A percentile compares a stretch with the other conserved stretches of the same genome.
Conservation (phyloP, 2,329 filamentous ascomycete genomes). For the Shiraia bambusicola region DNA sequence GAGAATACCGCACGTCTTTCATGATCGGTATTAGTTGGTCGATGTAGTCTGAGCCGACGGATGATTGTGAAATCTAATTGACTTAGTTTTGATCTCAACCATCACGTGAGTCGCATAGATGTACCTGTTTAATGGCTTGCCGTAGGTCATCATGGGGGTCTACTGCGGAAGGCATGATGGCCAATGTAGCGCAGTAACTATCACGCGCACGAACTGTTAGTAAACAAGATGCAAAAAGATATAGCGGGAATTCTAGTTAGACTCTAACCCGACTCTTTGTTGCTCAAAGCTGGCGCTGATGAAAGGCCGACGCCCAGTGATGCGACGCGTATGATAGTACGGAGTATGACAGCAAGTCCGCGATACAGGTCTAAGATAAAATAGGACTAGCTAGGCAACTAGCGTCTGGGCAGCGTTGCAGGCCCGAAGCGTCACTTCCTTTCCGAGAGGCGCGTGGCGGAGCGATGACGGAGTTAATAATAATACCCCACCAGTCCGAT, state of each 20-base stretch:
- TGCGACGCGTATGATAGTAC: slow-evolving; percentile 27
- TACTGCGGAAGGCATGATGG: slow-evolving; percentile 39
- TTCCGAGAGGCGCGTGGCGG: slow-evolving; percentile 21
- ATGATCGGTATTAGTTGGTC: slow-evolving; percentile 94
- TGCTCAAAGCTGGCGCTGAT: neutral
- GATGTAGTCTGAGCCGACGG: slow-evolving; percentile 89
- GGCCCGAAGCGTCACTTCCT: slow-evolving; percentile 16
- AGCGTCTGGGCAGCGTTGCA: slow-evolving; percentile 5
- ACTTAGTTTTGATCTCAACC: slow-evolving; percentile 4
- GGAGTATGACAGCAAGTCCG: slow-evolving; percentile 12
- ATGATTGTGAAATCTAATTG: slow-evolving; percentile 82
- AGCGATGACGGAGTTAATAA: slow-evolving; percentile 43
- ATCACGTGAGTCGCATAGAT: slow-evolving; percentile 3
- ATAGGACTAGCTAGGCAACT: slow-evolving; percentile 4
- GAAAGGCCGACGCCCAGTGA: neutral
- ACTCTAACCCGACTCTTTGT: neutral
- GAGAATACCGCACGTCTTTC: slow-evolving; percentile 80
- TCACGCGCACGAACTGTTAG: neutral
- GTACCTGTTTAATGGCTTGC: slow-evolving; percentile 53
- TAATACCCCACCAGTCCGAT: slow-evolving; percentile 31
- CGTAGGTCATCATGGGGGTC: slow-evolving; percentile 53
- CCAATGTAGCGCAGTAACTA: slow-evolving; percentile 9
- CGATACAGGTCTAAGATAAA: slow-evolving; percentile 3
- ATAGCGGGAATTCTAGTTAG: neutral
- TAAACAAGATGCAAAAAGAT: neutral